A percentile compares a stretch with the other conserved stretches of the same genome.
These are phyloP conservation scores for Venturia carpophila DNA, from an alignment of 2,329 filamentous ascomycete genomes.

Conservation along the genomic window DNA sequence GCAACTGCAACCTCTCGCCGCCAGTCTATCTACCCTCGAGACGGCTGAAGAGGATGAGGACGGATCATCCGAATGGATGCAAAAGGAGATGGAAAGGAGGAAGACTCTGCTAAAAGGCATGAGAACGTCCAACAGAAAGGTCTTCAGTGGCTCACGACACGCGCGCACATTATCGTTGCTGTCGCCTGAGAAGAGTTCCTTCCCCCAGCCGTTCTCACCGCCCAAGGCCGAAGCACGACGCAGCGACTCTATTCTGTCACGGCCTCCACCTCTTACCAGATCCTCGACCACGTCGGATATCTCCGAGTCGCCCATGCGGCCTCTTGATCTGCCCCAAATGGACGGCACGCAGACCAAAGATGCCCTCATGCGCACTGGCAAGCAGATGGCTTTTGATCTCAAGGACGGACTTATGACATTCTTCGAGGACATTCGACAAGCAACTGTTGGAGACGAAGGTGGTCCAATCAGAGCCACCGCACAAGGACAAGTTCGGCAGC, in stretches of 20 bases:
- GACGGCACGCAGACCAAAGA: constrained; percentile 22
- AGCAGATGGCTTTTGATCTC: constrained; percentile 83
- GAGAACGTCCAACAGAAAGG: constrained; percentile 37
- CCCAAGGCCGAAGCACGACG: constrained; percentile 30
- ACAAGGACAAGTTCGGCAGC: background rate
- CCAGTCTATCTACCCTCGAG: constrained; percentile 17
- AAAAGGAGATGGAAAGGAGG: constrained; percentile 62
- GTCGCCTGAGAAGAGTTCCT: constrained; percentile 48
- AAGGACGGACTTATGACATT: constrained; percentile 88
- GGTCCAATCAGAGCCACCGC: constrained; percentile 32
- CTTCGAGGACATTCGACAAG: constrained; percentile 88
- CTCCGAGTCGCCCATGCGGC: constrained; percentile 19
- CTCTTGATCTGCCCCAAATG: constrained; percentile 20
- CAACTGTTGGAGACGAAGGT: constrained; percentile 89
- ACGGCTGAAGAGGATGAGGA: constrained; percentile 35
- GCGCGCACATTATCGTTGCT: constrained; percentile 69
- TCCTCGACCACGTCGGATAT: constrained; percentile 29
- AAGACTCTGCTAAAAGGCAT: constrained; percentile 54
- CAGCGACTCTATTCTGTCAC: constrained; percentile 25
- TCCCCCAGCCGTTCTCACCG: constrained; percentile 32
- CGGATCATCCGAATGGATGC: constrained; percentile 37
- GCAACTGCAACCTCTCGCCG: constrained; percentile 34
- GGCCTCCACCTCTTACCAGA: constrained; percentile 21
- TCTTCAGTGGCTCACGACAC: constrained; percentile 57
- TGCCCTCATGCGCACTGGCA: constrained; percentile 39